These are phyloP conservation scores for Paecilomyces sp. DNA, from an alignment of 2,329 filamentous ascomycete genomes.

Conservation along the genomic window DNA sequence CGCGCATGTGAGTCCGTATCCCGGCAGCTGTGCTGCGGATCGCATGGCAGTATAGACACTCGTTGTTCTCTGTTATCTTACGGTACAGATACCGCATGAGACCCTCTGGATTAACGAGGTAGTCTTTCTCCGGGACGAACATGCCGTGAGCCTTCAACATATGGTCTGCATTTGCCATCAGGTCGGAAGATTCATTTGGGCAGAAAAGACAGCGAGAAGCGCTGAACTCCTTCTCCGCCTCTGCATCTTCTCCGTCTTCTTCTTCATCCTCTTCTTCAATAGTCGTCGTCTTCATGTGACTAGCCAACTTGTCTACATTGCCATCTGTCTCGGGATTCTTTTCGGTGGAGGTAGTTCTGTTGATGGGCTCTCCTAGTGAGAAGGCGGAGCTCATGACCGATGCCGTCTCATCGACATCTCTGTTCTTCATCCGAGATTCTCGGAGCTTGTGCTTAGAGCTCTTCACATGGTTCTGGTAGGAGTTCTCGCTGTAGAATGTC, in stretches of 20 bases:
- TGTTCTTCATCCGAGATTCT: constrained; percentile 44
- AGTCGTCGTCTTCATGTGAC: constrained; percentile 64
- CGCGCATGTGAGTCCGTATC: constrained; percentile 93
- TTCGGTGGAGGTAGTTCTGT: constrained; percentile 45
- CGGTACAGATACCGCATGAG: constrained; percentile 70
- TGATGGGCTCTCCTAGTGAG: constrained; percentile 74
- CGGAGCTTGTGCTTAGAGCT: constrained; percentile 83
- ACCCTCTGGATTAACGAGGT: constrained; percentile 74
- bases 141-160: constrained; percentile 93
- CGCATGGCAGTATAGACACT: constrained; percentile 86
- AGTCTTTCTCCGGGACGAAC: constrained; percentile 87
- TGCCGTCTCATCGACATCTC: constrained; percentile 57
- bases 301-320: constrained; percentile 70
- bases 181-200: constrained; percentile 71
- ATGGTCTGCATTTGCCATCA: constrained; percentile 71
- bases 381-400: constrained; percentile 89
- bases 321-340: constrained; percentile 56
- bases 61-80: constrained; percentile 70
- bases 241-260: constrained; percentile 39
- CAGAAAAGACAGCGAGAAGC: constrained; percentile 74
- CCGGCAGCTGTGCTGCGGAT: constrained; percentile 69
- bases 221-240: constrained; percentile 37
- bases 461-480: constrained; percentile 83
- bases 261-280: constrained; percentile 46
- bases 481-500: constrained; percentile 94